Evolutionary conservation across 2,329 filamentous ascomycete species (phyloP), one percentile per base, ranked within the genome.

Genomic region (Fusarium xylarioides): DNA sequence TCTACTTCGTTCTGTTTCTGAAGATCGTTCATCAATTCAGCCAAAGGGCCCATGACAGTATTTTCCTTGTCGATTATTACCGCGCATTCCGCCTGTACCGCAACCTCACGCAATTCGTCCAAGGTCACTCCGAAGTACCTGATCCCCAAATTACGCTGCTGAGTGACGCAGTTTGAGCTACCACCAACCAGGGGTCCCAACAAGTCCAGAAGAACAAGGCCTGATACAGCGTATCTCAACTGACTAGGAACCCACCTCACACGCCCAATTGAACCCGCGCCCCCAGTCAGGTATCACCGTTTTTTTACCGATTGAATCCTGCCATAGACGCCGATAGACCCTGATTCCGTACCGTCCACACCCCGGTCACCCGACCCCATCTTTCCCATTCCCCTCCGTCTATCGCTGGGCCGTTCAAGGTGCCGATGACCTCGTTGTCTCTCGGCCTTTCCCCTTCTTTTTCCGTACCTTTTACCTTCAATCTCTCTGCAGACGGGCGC

Each of bases 401-500:
- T 76, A 74, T 74, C 66, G 77, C 71, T 72, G 66, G 73, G 70
- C 70, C 66, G 66, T 67, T 74, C 73, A 64, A 78, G 74, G 77
- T 76, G 74, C 77, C 75, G 77, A 79, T 78, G 74, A 78, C 76
- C 73, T 78, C 74, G 76, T 63, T 68, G 57, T 73, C 65, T 71
- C 69, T 70, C 68, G 66, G 71, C 60, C 65, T 73, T 73, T 57
- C 66, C 67, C 43, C 62, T 74, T 73, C 71, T 74, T 61, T 68
- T 69, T 74, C 74, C 75, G 79, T 76, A 77, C 79, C 80, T 78
- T 79, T 78, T 79, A 80, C 76, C 77, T 76, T 74, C 76, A 78
- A 75, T 77, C 78, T 74, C 74, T 80, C 78, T 84, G 87, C 87
- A 85, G 88, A 86, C 83, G 85, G 89, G 91, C 88, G 92, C 91